Percentiles rank a stretch among this genome's conserved stretches.
Conservation (phyloP, 805 yeast species). For the Maudiozyma serrabonitensis region DNA sequence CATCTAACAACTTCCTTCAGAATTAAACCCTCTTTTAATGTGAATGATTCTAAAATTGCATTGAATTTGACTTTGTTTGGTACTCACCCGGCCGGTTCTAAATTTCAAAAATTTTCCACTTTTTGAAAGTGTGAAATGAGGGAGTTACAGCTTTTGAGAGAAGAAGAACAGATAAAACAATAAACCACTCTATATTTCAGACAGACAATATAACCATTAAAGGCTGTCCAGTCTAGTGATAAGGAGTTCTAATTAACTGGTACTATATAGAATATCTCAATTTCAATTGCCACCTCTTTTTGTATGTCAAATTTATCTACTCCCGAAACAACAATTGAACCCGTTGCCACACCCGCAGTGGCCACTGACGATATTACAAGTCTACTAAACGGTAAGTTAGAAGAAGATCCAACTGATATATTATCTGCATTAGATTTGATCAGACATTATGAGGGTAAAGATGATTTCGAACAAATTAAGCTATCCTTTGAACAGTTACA, state of each 20-base stretch:
- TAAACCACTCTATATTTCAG: no score
- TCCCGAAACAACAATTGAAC: constrained; percentile 4
- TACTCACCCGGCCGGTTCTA: background rate
- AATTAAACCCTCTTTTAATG: no score
- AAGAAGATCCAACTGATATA: constrained; percentile 42
- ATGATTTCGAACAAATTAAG: constrained; percentile 50
- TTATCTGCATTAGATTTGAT: constrained; percentile 49
- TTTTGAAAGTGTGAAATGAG: background rate
- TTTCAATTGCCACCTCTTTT: background rate
- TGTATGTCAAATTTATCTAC: constrained; percentile 5
- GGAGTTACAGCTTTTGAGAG: no score
- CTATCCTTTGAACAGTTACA: constrained; percentile 52
- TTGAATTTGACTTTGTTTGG: no score
- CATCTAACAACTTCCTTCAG: no score
- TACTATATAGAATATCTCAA: no score
- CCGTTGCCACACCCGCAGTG: background rate
- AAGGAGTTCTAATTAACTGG: no score
- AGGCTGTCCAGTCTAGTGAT: no score
- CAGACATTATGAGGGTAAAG: constrained; percentile 39
- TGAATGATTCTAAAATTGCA: no score
- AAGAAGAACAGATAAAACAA: no score
- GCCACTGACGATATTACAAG: constrained; percentile 41
- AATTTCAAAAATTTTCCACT: background rate
- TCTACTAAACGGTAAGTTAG: constrained; percentile 45
- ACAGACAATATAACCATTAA: no score